Evolutionary conservation across 306 rosid species (phyloP), one percentile per base, ranked within the genome.

Genomic region (Carpinus fangiana): DNA sequence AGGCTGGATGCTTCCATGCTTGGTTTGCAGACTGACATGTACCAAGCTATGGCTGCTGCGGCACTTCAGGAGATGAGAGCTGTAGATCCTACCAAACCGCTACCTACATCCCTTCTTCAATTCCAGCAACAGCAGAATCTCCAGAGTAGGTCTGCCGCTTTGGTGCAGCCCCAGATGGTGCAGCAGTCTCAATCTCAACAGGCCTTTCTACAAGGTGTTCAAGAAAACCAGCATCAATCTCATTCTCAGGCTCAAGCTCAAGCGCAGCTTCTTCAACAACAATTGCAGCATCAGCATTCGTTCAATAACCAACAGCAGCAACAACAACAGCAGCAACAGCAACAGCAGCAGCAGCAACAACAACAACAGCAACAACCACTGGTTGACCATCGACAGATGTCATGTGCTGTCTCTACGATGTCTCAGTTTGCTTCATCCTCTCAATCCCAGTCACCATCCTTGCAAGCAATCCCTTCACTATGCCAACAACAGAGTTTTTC

Each of bases 21-120:
- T 66, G 93, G 92, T 73, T 48, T 93, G 92, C 98, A 86, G 72
- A 68, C 97, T 16, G 99, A 95, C 65, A 78, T 93, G 89, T 91
- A 91, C 82, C 99, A 95, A 80, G 94, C 96, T 59, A 91, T 90
- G 85, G 96, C 98, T 60, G 91, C 99, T 68, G 92, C 98, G 59
- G 97, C 97, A 18, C 92, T 91, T 73, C 99, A 93, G 84, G 99
- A 95, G 74, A 92, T 90, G 88, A 87, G 98, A 86, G 80, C 80
- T 3, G 61, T 86, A 7, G 97, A 93, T 82, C 97, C 93, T 77
- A 88, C 98, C 34, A 90, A 91, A 79, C 80, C 87, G 62, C 81
- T 84, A 38, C 82, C 94, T 43, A 68, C 88, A 41, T 90, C 97
- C 28, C 88, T 89, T 57, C 85, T 90, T 81, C 98, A 93, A 57